Base-by-base conservation (phyloP, 2,329 filamentous ascomycete genomes). In the Kalmusia sp. region DNA sequence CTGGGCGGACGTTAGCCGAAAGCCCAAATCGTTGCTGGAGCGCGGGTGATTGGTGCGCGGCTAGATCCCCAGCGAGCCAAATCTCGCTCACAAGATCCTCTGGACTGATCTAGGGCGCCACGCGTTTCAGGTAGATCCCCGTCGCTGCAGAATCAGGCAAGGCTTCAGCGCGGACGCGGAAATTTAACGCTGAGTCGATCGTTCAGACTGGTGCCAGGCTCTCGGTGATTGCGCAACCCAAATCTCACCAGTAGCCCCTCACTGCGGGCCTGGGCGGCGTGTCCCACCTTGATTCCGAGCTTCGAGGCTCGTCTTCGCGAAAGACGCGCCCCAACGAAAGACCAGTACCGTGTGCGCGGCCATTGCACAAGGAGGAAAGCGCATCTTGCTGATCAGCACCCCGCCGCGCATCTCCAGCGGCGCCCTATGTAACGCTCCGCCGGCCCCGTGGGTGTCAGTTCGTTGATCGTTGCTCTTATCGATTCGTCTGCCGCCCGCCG, bases 201-300 rank as follows among this genome's bases (percentile, higher is more conserved):
- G 60, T 63, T 64, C 58, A 60, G 59, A 64, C 59, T 60, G 56
- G 67, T 63, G 66, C 71, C 70, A 71, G 71, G 66, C 62, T 63
- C 65, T 69, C 70, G 71, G 71, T 68, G 67, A 73, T 73, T 73
- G 70, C 69, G 69, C 69, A 74, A 73, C 66, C 67, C 65, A 58
- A 53, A 45, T 53, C 49, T 54, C 34, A 41, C 53, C 38, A 60
- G 55, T 59, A 55, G 57, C 67, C 59, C 58, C 59, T 66, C 61
- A 55, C 44, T 19, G 31, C n/a, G 31, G 22, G 44, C 37, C 44
- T 47, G 44, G 12, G 44, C 44, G 33, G 31, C 30, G 30, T 48
- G 55, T 51, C 41, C 37, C 38, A 43, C 47, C 22, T 39, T n/a
- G 19, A 25, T 25, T 43, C 17, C 33, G n/a, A 46, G 31, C 15